phyloP scores from a whole-genome alignment of 2,329 filamentous ascomycete species.

The Tolypocladium sp. region DNA sequence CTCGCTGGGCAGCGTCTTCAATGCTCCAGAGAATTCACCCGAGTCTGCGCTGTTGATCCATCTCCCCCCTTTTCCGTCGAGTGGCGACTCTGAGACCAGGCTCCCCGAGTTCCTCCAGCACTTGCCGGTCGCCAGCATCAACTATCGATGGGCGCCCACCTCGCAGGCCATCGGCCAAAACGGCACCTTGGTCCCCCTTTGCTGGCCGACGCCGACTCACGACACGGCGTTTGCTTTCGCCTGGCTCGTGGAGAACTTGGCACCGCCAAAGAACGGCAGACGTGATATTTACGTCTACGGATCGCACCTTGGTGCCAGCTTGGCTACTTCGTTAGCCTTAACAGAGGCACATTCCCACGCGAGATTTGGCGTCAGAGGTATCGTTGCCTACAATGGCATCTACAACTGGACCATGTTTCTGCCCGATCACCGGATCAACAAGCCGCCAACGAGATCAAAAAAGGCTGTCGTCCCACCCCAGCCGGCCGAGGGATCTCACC shows the following conservation, averaged over 20 bases:
- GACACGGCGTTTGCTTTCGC: constrained; percentile 45
- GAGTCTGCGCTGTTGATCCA: constrained; percentile 42
- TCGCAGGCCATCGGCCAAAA: constrained; percentile 7
- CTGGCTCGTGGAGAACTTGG: constrained; percentile 39
- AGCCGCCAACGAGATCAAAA: constrained; percentile 8
- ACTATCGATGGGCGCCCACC: constrained; percentile 45
- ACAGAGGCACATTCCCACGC: constrained; percentile 40
- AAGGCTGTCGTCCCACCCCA: constrained; percentile 7
- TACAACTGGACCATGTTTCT: constrained; percentile 57
- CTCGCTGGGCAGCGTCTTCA: constrained; percentile 33
- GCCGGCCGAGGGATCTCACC: constrained; percentile 21
- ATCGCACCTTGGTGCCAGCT: constrained; percentile 46
- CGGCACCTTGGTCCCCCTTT: constrained; percentile 14
- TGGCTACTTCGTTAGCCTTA: constrained; percentile 47
- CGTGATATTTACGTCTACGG: constrained; percentile 40
- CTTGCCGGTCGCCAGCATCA: constrained; percentile 43
- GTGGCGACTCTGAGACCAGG: constrained; percentile 12
- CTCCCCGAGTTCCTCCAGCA: constrained; percentile 32
- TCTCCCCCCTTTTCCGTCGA: constrained; percentile 38
- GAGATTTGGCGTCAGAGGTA: constrained; percentile 39
- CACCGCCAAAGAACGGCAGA: constrained; percentile 21
- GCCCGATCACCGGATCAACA: constrained; percentile 39
- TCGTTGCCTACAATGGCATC: constrained; percentile 49
- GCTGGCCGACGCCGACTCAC: constrained; percentile 49
- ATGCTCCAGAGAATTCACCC: constrained; percentile 26